A percentile compares a stretch with the other conserved stretches of the same genome.
These are phyloP conservation scores for Aspergillus ellipticus DNA, from an alignment of 495 filamentous ascomycete species.

Conservation along the genomic window DNA sequence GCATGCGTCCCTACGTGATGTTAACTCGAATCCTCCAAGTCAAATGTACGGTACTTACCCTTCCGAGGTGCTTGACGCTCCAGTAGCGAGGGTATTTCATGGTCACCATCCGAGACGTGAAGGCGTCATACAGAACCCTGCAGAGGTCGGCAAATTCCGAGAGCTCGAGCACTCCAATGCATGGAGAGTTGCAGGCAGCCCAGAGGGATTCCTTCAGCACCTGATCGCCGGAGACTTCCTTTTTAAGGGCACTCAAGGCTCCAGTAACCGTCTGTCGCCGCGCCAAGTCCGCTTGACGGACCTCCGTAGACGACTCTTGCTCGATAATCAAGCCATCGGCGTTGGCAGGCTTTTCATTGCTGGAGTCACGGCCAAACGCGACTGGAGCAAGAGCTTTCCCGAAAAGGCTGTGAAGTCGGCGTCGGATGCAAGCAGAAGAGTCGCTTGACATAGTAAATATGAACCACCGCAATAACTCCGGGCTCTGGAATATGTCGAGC, in stretches of 20 bases:
- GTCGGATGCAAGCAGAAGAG: slow-evolving; percentile 74
- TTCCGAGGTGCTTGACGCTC: slow-evolving; percentile 59
- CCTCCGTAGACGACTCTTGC: slow-evolving; percentile 63
- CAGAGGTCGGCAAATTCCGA: slow-evolving; percentile 76
- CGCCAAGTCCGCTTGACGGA: slow-evolving; percentile 63
- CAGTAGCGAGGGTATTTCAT: slow-evolving; percentile 71
- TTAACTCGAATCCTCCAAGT: slow-evolving; percentile 2
- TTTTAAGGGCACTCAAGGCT: slow-evolving; percentile 70
- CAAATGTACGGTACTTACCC: slow-evolving; percentile 33
- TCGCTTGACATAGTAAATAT: slow-evolving; percentile 70
- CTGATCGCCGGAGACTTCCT: slow-evolving; percentile 59
- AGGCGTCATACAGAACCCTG: slow-evolving; percentile 63
- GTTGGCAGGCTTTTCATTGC: slow-evolving; percentile 24
- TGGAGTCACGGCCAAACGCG: slow-evolving; percentile 63
- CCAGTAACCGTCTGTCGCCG: slow-evolving; percentile 73
- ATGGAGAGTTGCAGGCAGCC: slow-evolving; percentile 67
- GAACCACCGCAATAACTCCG: slow-evolving; percentile 63
- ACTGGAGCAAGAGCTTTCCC: slow-evolving; percentile 70
- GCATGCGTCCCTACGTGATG: slow-evolving; percentile 32
- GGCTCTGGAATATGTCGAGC: slow-evolving; percentile 63
- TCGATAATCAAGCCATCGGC: slow-evolving; percentile 75
- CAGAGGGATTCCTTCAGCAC: slow-evolving; percentile 69
- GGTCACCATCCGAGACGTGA: slow-evolving; percentile 56
- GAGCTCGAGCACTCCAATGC: slow-evolving; percentile 66
- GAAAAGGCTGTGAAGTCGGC: slow-evolving; percentile 63